Evolutionary conservation across 2,329 filamentous ascomycete species (phyloP), one percentile per base, ranked within the genome.

Genomic region (Talaromyces sp.): DNA sequence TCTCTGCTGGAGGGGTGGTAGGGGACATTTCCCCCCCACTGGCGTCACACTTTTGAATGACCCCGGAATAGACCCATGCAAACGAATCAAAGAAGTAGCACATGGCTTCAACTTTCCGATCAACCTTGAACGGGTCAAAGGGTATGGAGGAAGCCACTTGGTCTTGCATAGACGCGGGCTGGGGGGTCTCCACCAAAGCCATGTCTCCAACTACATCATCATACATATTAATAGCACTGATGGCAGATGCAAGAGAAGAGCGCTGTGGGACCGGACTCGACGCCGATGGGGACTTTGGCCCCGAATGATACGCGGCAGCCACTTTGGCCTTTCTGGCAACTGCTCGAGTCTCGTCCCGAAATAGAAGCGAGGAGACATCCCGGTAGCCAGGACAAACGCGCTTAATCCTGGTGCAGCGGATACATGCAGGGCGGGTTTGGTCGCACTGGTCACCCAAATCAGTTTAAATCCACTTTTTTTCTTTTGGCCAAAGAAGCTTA

Each of bases 261-360:
- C 74, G 48, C 11, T n/a, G 48, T n/a, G 7, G 24, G 24, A 24
- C 43, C 11, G 19, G 3, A 24, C 43, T 24, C 21, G 43, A 19
- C n/a, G 43, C 7, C 8, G 5, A 14, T 14, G 43, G 21, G 19
- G 43, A 19, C 2, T 46, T 21, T 46, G 19, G n/a, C 43, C 43
- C 21, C 43, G 43, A 46, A 46, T n/a, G n/a, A n/a, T 19, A 46
- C 43, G 43, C 43, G n/a, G 21, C 21, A 77, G n/a, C n/a, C n/a
- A 79, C 80, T 76, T 83, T 71, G 77, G 81, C 27, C 67, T 85
- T 87, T 64, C 80, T 46, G 48, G 14, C 26, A 29, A 87, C 84
- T 66, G 86, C 84, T 65, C 78, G 81, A 66, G 83, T 87, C 73
- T 88, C 85, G 74, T 88, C 85, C 38, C 85, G 83, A 69, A 88